phyloP scores from a whole-genome alignment of 305 asterid genomes.

The Fraxinus nigra region DNA sequence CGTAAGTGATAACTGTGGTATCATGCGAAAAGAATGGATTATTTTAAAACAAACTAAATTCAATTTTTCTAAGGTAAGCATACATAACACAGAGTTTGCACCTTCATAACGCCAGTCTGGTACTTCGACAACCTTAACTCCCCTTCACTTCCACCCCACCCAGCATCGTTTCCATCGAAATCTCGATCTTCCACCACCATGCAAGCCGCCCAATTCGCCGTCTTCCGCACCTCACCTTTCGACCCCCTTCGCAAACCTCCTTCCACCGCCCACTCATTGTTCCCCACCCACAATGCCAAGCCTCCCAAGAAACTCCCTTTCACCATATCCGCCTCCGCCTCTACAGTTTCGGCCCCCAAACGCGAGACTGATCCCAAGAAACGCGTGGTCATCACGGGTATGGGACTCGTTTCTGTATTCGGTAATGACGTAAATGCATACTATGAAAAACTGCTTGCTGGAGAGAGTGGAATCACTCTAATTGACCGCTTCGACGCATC shows the following conservation, averaged over 20 bases:
- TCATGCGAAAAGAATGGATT: background rate
- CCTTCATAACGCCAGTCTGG: background rate
- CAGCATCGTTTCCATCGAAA: constrained; percentile 43
- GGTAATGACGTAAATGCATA: constrained; percentile 66
- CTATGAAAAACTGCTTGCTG: constrained; percentile 65
- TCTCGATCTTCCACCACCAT: constrained; percentile 29
- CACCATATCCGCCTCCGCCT: constrained; percentile 43
- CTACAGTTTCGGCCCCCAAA: constrained; percentile 50
- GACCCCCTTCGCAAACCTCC: constrained; percentile 30
- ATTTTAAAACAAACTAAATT: background rate
- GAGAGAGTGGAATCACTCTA: constrained; percentile 70
- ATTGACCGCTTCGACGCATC: constrained; percentile 81
- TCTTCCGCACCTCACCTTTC: constrained; percentile 45
- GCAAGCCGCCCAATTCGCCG: constrained; percentile 49
- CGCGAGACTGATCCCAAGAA: constrained; percentile 80
- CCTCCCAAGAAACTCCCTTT: constrained; percentile 23
- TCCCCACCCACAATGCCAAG: constrained; percentile 27
- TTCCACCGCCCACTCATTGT: constrained; percentile 24
- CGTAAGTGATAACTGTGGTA: too few relatives aligned
- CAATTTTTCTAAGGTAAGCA: background rate
- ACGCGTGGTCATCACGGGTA: constrained; percentile 78
- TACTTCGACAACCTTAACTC: background rate
- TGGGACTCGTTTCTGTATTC: constrained; percentile 83
- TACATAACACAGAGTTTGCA: background rate
- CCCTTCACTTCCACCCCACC: background rate